phyloP scores from a whole-genome alignment of 495 filamentous ascomycete species.

The Evernia prunastri region DNA sequence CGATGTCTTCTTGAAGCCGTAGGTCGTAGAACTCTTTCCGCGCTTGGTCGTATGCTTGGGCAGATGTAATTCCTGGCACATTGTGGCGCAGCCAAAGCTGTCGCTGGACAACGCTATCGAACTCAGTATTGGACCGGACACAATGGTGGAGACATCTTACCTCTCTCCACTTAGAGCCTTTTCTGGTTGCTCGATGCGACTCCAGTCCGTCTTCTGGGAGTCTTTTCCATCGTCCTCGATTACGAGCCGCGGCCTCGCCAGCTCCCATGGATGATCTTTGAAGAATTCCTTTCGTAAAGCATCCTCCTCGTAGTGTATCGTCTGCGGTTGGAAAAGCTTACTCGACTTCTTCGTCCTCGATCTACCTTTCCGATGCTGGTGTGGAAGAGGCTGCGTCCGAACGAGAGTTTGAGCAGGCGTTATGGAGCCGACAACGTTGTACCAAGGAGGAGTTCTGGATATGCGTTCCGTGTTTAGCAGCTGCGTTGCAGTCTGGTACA shows the following conservation, averaged over 20 bases:
- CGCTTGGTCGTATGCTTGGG: conserved; percentile 75
- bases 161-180: conserved; percentile 64
- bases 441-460: conserved; percentile 62
- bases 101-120: conserved; percentile 78
- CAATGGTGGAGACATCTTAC: conserved; percentile 8
- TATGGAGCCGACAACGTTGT: conserved; percentile 60
- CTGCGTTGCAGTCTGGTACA: conserved; percentile 58
- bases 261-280: conserved; percentile 92
- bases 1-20: conserved; percentile 74
- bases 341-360: conserved; percentile 57
- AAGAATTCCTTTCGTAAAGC: conserved; percentile 73
- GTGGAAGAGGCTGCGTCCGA: conserved; percentile 59
- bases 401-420: conserved; percentile 75
- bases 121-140: conserved; percentile 24
- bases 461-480: conserved; percentile 48
- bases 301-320: conserved; percentile 81
- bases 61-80: conserved; percentile 49
- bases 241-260: conserved; percentile 79
- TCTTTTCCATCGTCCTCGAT: conserved; percentile 85
- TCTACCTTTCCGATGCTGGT: conserved; percentile 50
- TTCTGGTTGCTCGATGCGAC: conserved; percentile 67
- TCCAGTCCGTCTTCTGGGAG: conserved; percentile 67
- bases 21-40: conserved; percentile 85
- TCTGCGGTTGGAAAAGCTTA: conserved; percentile 70
- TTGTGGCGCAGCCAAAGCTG: conserved; percentile 78